Evolutionary conservation across 495 filamentous ascomycete genomes (phyloP).

Genomic region (Wilcoxina mikolae): DNA sequence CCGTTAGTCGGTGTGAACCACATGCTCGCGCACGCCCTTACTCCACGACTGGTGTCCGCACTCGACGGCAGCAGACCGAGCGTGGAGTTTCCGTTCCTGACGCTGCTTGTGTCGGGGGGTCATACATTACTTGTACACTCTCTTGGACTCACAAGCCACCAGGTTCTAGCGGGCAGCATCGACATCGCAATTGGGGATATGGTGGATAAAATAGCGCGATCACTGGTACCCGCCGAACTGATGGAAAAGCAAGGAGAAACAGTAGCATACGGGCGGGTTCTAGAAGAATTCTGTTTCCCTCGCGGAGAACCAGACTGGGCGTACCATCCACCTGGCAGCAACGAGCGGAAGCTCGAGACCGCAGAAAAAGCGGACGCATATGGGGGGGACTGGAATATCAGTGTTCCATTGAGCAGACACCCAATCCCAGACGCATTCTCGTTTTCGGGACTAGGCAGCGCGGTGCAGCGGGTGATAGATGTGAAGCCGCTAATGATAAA

Average conservation of each 20-base stretch:
- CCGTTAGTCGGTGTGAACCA: slow-evolving; percentile 80
- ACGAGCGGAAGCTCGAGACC: slow-evolving; percentile 25
- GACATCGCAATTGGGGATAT: slow-evolving; percentile 75
- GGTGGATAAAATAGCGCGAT: slow-evolving; percentile 71
- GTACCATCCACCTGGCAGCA: slow-evolving; percentile 19
- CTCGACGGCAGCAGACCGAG: slow-evolving; percentile 28
- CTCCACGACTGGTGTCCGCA: slow-evolving; percentile 61
- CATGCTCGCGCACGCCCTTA: slow-evolving; percentile 93
- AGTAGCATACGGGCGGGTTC: slow-evolving; percentile 60
- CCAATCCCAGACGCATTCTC: slow-evolving; percentile 35
- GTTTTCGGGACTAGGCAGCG: slow-evolving; percentile 48
- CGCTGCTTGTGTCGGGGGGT: slow-evolving; percentile 80
- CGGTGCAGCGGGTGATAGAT: slow-evolving; percentile 32
- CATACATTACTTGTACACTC: slow-evolving; percentile 79
- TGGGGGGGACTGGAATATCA: slow-evolving; percentile 17
- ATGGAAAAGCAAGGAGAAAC: slow-evolving; percentile 11
- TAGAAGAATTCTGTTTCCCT: slow-evolving; percentile 70
- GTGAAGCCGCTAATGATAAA: slow-evolving; percentile 22
- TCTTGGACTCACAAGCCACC: slow-evolving; percentile 46
- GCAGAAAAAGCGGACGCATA: slow-evolving; percentile 1
- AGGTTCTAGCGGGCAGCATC: slow-evolving; percentile 49
- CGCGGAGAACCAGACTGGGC: slow-evolving; percentile 17
- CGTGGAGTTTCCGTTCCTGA: slow-evolving; percentile 65
- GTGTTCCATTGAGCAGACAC: slow-evolving; percentile 17
- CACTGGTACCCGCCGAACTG: slow-evolving; percentile 44